Evolutionary conservation across 495 filamentous ascomycete species (phyloP).

Genomic region (Aspergillus cristatus): DNA sequence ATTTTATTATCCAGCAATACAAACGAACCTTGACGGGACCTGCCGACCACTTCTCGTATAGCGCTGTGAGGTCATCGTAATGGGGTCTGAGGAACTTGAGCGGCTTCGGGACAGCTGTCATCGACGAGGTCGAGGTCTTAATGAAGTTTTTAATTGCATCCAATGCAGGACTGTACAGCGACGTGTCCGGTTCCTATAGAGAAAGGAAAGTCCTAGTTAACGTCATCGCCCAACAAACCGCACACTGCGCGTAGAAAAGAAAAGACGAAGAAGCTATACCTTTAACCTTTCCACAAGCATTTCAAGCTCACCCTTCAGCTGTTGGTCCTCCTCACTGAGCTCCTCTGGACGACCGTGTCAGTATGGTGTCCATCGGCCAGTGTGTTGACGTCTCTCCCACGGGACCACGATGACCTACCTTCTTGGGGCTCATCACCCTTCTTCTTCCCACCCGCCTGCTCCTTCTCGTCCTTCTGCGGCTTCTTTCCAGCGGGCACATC

Average conservation of each 20-base stretch:
- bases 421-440: slow-evolving; percentile 56
- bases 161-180: slow-evolving; percentile 83
- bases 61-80: slow-evolving; percentile 73
- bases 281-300: slow-evolving; percentile 95
- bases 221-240: slow-evolving; percentile 10
- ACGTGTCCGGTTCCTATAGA: slow-evolving; percentile 69
- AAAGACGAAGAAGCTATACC: slow-evolving; percentile 40
- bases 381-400: too few species aligned
- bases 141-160: slow-evolving; percentile 96
- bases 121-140: slow-evolving; percentile 96
- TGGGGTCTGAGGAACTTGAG: slow-evolving; percentile 96
- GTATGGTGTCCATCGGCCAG: neutral
- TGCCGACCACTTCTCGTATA: slow-evolving; percentile 80
- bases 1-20: neutral
- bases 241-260: neutral
- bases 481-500: slow-evolving; percentile 52
- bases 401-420: slow-evolving; percentile 29
- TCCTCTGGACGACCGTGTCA: slow-evolving; percentile 50
- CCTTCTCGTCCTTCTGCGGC: slow-evolving; percentile 57
- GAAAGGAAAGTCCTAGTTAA: slow-evolving; percentile 14
- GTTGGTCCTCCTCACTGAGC: slow-evolving; percentile 94
- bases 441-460: slow-evolving; percentile 63
- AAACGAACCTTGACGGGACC: slow-evolving; percentile 66
- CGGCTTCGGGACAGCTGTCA: slow-evolving; percentile 98
- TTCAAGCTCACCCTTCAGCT: slow-evolving; percentile 95